Conservation (phyloP, 179 eudicot species). For the Dionaea muscipula region DNA sequence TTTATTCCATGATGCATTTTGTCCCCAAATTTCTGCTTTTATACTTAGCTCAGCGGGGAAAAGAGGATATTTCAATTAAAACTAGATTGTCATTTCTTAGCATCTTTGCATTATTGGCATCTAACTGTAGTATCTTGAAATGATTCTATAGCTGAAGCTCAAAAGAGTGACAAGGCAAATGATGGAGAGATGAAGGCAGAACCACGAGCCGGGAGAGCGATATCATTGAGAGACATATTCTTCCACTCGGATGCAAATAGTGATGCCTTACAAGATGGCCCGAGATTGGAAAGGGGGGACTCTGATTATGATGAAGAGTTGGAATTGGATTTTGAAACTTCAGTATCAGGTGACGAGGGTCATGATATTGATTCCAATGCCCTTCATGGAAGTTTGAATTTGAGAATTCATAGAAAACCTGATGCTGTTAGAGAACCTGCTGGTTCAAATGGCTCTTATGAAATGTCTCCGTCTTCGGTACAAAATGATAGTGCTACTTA, state of each 20-base stretch:
- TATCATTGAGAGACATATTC: slow-evolving; percentile 69
- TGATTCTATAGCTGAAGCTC: slow-evolving; percentile 52
- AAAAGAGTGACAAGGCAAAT: slow-evolving; percentile 32
- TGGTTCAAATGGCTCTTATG: slow-evolving; percentile 38
- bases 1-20: no score
- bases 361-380: slow-evolving; percentile 46
- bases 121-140: slow-evolving; percentile 1
- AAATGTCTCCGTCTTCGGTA: slow-evolving; percentile 38
- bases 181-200: slow-evolving; percentile 42
- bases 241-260: slow-evolving; percentile 58
- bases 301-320: slow-evolving; percentile 83
- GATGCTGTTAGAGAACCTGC: slow-evolving; percentile 33
- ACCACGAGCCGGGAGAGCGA: slow-evolving; percentile 38
- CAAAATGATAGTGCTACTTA: slow-evolving; percentile 32
- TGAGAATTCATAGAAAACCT: slow-evolving; percentile 53
- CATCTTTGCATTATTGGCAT: no score
- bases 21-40: no score
- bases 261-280: slow-evolving; percentile 73
- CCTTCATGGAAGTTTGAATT: slow-evolving; percentile 61
- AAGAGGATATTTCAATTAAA: no score
- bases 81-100: no score
- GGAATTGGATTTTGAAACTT: slow-evolving; percentile 77
- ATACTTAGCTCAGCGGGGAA: no score
- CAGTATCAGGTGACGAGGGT: slow-evolving; percentile 68
- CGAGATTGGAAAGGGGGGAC: slow-evolving; percentile 80